Conservation (phyloP, 768 basidiomycete genomes). For the Suillus lakei region DNA sequence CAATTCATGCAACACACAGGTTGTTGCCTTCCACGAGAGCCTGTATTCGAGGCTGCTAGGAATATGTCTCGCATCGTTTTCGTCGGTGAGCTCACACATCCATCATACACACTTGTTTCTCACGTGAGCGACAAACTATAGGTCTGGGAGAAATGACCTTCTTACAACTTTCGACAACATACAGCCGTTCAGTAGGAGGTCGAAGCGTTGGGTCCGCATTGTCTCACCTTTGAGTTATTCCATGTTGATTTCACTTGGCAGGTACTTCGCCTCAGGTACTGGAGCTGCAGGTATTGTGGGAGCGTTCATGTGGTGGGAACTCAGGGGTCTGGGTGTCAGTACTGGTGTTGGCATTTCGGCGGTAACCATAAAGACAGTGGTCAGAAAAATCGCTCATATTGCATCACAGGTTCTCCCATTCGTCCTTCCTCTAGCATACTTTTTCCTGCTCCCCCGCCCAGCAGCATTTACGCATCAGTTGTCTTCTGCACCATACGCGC, state of each 20-base stretch:
- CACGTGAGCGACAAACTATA: conserved; percentile 32
- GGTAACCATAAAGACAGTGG: conserved; percentile 45
- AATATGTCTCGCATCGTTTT: conserved; percentile 83
- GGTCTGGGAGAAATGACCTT: conserved; percentile 95
- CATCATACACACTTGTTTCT: not conserved
- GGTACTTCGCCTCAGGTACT: conserved; percentile 93
- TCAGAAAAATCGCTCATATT: conserved; percentile 9
- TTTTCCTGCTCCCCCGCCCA: conserved; percentile 73
- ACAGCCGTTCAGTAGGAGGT: conserved; percentile 71
- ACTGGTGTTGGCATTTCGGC: conserved; percentile 83
- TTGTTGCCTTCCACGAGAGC: conserved; percentile 74
- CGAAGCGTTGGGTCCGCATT: conserved; percentile 75
- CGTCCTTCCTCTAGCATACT: conserved; percentile 77
- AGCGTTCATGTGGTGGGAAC: conserved; percentile 93
- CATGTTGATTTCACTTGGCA: conserved; percentile 25
- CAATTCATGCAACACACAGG: conserved; percentile 44
- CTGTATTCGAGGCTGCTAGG: conserved; percentile 77
- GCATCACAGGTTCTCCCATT: conserved; percentile 74
- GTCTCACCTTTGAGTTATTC: not conserved
- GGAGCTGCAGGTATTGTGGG: conserved; percentile 94
- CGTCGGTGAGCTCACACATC: conserved; percentile 54
- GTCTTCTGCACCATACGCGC: conserved; percentile 40
- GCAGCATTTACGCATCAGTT: conserved; percentile 51
- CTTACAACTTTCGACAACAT: conserved; percentile 89
- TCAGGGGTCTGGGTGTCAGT: conserved; percentile 84